phyloP scores from a whole-genome alignment of 225 moss, liverwort and hornwort species.

The Neckera pumila region DNA sequence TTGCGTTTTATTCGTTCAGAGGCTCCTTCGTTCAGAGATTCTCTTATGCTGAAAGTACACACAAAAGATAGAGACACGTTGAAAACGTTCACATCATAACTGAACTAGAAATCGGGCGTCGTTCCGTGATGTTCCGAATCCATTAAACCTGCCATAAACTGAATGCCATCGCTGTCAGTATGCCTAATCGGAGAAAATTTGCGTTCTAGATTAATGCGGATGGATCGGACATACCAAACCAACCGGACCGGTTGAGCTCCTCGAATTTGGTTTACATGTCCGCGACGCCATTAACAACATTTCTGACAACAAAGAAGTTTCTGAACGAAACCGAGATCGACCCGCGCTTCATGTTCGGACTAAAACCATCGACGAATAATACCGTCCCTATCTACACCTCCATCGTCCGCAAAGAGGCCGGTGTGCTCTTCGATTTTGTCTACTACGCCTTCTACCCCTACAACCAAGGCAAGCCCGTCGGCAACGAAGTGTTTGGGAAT shows the following conservation, averaged over 20 bases:
- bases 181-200: neutral
- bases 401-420: constrained; percentile 3
- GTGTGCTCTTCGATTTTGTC: constrained; percentile 3
- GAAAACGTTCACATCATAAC: neutral
- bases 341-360: constrained; percentile 2
- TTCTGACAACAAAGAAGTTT: constrained; percentile 1
- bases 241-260: neutral
- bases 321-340: neutral
- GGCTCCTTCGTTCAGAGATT: neutral
- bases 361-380: neutral
- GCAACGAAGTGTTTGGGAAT: neutral
- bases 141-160: neutral
- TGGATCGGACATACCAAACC: constrained; percentile 1
- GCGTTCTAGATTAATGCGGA: neutral
- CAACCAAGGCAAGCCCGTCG: constrained; percentile 8
- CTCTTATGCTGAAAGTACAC: neutral
- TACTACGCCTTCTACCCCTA: constrained; percentile 15
- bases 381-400: constrained; percentile 1
- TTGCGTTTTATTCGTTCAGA: neutral
- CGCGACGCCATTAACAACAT: neutral
- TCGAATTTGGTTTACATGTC: constrained; percentile 1
- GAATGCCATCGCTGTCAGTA: neutral
- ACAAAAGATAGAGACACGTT: neutral
- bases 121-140: neutral
- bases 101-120: neutral